phyloP scores from a whole-genome alignment of 306 rosid genomes.

The Potentilla sterilis region DNA sequence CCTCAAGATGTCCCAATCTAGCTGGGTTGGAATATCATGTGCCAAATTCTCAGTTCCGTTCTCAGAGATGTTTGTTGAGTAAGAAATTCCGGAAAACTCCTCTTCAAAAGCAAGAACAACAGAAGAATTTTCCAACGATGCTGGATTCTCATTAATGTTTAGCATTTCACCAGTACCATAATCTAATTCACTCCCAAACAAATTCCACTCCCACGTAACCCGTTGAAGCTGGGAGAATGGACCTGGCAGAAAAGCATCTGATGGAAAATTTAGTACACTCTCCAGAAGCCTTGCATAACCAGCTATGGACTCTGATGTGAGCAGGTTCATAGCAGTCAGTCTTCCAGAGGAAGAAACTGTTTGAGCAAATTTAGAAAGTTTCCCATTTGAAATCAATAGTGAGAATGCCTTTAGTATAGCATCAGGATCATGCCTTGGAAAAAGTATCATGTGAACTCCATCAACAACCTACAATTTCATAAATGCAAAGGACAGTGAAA shows the following conservation, averaged over 20 bases:
- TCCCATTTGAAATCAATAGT: slow-evolving; percentile 72
- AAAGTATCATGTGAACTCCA: slow-evolving; percentile 74
- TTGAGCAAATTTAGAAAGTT: slow-evolving; percentile 76
- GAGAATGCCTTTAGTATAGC: slow-evolving; percentile 79
- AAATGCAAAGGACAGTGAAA: slow-evolving; percentile 20
- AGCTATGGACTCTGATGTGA: slow-evolving; percentile 76
- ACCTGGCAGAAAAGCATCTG: slow-evolving; percentile 67
- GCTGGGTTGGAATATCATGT: slow-evolving; percentile 46
- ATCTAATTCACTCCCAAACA: slow-evolving; percentile 50
- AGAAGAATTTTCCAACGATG: slow-evolving; percentile 34
- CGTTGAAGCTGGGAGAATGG: slow-evolving; percentile 70
- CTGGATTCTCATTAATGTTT: slow-evolving; percentile 29
- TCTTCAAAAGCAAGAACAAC: slow-evolving; percentile 65
- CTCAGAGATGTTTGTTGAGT: slow-evolving; percentile 42
- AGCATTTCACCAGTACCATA: slow-evolving; percentile 21
- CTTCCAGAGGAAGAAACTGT: slow-evolving; percentile 83
- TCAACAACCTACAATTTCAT: slow-evolving; percentile 52
- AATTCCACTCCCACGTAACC: slow-evolving; percentile 80
- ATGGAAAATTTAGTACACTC: slow-evolving; percentile 80
- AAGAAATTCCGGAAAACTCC: slow-evolving; percentile 42
- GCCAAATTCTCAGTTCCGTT: slow-evolving; percentile 45
- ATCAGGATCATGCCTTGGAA: slow-evolving; percentile 70
- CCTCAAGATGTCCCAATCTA: slow-evolving; percentile 72
- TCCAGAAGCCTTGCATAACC: slow-evolving; percentile 88
- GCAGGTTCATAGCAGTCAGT: slow-evolving; percentile 64